Conservation (phyloP, 2,329 filamentous ascomycete species). For the Exserohilum turcica region DNA sequence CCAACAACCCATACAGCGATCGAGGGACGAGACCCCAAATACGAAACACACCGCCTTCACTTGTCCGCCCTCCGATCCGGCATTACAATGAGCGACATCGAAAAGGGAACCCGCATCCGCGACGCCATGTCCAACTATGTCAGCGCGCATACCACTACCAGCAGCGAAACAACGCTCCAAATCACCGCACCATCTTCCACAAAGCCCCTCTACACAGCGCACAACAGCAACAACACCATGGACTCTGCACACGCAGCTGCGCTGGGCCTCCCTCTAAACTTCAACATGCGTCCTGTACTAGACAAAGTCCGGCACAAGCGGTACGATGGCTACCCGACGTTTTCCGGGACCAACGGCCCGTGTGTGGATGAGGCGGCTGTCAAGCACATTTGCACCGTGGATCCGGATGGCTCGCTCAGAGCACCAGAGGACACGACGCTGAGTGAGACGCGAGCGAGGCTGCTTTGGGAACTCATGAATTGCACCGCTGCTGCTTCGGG, state of each 20-base stretch:
- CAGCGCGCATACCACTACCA: neutral
- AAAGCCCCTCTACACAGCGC: neutral
- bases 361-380: neutral
- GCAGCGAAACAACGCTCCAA: neutral
- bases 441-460: neutral
- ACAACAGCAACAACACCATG: neutral
- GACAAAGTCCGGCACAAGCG: neutral
- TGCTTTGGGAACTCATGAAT: neutral
- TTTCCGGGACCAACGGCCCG: neutral
- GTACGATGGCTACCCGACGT: neutral
- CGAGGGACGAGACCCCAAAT: neutral
- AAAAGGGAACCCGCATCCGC: neutral
- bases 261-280: neutral
- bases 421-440: neutral
- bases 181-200: neutral
- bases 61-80: neutral
- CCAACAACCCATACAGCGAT: too few species aligned
- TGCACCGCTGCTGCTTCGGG: neutral
- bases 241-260: neutral
- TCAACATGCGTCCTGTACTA: neutral
- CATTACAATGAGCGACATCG: constrained; percentile 1
- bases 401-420: neutral
- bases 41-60: neutral
- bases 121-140: neutral
- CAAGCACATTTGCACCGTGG: neutral